Percentiles rank a stretch among this genome's conserved stretches.
These are phyloP conservation scores for Yarrowia bubula DNA, from an alignment of 805 yeast species.

Conservation along the genomic window DNA sequence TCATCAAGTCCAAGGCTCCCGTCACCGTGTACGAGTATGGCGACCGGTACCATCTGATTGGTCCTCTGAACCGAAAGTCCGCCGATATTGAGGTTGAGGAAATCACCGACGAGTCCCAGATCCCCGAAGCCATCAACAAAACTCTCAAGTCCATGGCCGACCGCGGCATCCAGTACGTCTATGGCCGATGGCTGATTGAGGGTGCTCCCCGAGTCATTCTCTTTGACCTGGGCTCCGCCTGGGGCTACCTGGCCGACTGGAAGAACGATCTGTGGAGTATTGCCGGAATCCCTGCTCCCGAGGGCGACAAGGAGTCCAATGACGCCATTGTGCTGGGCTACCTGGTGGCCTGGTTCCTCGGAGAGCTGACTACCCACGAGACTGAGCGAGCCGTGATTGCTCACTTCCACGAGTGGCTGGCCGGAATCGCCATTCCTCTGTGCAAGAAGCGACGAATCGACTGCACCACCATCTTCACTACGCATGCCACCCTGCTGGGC, in stretches of 20 bases:
- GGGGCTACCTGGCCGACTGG: constrained; percentile 79
- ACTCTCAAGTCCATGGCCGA: constrained; percentile 75
- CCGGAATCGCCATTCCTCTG: constrained; percentile 91
- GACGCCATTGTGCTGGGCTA: constrained; percentile 93
- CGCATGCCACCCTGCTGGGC: constrained; percentile 95
- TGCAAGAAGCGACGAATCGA: constrained; percentile 90
- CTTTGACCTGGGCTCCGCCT: constrained; percentile 80
- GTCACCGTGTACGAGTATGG: constrained; percentile 92
- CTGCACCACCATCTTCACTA: constrained; percentile 92
- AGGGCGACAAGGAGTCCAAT: constrained; percentile 80
- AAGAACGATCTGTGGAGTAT: constrained; percentile 86
- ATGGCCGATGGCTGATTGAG: constrained; percentile 96
- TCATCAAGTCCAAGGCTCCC: constrained; percentile 93
- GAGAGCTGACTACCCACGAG: constrained; percentile 85
- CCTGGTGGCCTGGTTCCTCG: constrained; percentile 94
- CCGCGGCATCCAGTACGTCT: constrained; percentile 77
- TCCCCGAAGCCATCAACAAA: constrained; percentile 39
- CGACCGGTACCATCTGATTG: constrained; percentile 79
- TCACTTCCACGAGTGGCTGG: constrained; percentile 98
- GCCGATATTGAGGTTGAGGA: constrained; percentile 80
- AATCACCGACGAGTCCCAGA: constrained; percentile 46
- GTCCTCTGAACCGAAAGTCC: constrained; percentile 73
- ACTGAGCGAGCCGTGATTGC: constrained; percentile 84
- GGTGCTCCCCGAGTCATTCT: constrained; percentile 93
- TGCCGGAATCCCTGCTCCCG: constrained; percentile 93